Conservation (phyloP, 495 filamentous ascomycete species). For the Penicillium diatomitis region DNA sequence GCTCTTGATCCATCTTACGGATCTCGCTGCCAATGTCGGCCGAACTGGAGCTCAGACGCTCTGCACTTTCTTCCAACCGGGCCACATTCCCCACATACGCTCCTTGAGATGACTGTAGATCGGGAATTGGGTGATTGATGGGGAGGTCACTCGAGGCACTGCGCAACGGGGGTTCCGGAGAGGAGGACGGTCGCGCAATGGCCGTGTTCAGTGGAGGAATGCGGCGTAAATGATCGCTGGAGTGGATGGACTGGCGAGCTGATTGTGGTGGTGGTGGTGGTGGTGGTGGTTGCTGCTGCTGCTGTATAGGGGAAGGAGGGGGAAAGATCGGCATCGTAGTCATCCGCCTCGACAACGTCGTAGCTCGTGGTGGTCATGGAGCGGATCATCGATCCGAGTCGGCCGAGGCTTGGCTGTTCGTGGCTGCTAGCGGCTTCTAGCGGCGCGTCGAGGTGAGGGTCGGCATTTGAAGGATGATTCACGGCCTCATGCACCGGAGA, state of each 20-base stretch:
- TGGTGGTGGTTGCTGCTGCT: too few species aligned
- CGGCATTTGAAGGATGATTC: constrained; percentile 19
- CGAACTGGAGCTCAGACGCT: constrained; percentile 69
- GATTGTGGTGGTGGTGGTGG: too few species aligned
- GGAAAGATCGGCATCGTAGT: constrained; percentile 33
- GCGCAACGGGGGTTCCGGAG: constrained; percentile 43
- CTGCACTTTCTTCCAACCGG: constrained; percentile 71
- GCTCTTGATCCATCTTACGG: constrained; percentile 66
- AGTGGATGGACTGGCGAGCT: constrained; percentile 8
- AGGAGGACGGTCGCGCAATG: constrained; percentile 20
- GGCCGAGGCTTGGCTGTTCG: constrained; percentile 16
- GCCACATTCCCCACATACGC: constrained; percentile 72
- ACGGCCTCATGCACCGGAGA: constrained; percentile 19
- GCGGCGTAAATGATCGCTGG: constrained; percentile 15
- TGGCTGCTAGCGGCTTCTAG: constrained; percentile 18
- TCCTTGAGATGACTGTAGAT: constrained; percentile 63
- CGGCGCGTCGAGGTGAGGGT: constrained; percentile 17
- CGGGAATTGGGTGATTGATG: constrained; percentile 65
- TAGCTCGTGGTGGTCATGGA: constrained; percentile 36
- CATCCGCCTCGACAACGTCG: constrained; percentile 39
- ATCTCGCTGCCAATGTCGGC: constrained; percentile 74
- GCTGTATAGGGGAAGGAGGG: background rate
- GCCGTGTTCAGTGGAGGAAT: constrained; percentile 28
- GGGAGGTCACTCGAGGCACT: constrained; percentile 51
- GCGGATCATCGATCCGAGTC: constrained; percentile 32